Base-by-base conservation (phyloP, 805 yeast species). In the Candida anglica region DNA sequence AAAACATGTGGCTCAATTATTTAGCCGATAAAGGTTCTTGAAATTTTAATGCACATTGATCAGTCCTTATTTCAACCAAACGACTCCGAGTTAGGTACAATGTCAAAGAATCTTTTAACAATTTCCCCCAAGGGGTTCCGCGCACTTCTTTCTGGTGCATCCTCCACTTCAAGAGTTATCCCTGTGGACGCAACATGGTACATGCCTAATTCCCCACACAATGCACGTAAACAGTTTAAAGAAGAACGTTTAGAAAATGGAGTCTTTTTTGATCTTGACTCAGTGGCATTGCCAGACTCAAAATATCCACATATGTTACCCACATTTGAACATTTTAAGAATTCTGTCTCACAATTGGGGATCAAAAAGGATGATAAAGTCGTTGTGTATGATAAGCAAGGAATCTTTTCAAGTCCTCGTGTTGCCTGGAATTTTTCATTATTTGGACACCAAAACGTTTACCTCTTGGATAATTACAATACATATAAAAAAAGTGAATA, bases 271-370 rank as follows among this genome's bases (percentile, higher is more conserved):
- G 95, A 87, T 48, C 75, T 91, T 32, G 96, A 86, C 45, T 75
- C 62, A 15, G 61, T 86, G 33, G 75, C 75, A 34, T 85, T 84
- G 41, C 58, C 57, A 2, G 38, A 59, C 0, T 79, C 86, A 10
- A 64, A 72, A 13, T 89, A 73, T 50, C 97, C 98, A 2, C 98
- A 93, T 50, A 93, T 89, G 97, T 66, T 89, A 9, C 98, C 98
- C 2, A 57, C 69, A 5, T 52, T 64, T 18, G 62, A 59, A 1
- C 69, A 66, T 3, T 91, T 87, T 57, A 75, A 75, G 33, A 30
- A 48, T 4, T 70, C 74, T 11, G 66, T 80, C 46, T 58, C 72
- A 8, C 50, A 70, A 11, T 56, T 86, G 38, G 93, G 93, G 1
- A 50, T 86, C 19, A 43, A 50, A 3, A 60, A 60, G 18, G 30